phyloP scores from a whole-genome alignment of 257 asterid species.

The Solanum chilense region DNA sequence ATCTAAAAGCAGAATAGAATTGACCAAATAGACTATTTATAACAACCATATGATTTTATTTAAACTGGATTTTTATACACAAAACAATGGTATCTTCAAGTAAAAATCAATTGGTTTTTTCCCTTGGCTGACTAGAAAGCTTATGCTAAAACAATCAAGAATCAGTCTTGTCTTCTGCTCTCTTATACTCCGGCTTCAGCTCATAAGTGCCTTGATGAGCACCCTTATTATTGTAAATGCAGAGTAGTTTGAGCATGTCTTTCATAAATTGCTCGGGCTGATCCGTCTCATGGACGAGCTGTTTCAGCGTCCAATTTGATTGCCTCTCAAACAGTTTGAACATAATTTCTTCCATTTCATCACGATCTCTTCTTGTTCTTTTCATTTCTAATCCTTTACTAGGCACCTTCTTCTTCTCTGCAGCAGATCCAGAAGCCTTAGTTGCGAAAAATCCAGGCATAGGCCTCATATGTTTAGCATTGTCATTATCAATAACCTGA shows the following conservation, averaged over 20 bases:
- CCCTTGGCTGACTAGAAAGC: neutral
- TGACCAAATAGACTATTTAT: neutral
- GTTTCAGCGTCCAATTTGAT: constrained; percentile 83
- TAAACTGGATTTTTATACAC: neutral
- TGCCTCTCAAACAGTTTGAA: constrained; percentile 90
- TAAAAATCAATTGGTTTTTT: neutral
- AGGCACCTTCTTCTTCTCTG: constrained; percentile 56
- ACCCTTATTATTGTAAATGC: constrained; percentile 82
- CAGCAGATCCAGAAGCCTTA: constrained; percentile 29
- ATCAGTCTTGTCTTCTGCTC: constrained; percentile 34
- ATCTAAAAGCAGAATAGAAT: neutral
- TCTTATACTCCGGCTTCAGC: constrained; percentile 81
- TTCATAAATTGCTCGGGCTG: constrained; percentile 98
- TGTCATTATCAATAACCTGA: constrained; percentile 67
- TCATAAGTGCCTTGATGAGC: constrained; percentile 85
- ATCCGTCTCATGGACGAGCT: constrained; percentile 74
- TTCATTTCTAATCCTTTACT: constrained; percentile 59
- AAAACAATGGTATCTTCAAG: neutral
- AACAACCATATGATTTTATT: neutral
- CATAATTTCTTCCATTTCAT: constrained; percentile 88
- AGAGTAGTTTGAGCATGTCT: constrained; percentile 78
- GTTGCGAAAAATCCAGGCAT: constrained; percentile 54
- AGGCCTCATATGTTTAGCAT: constrained; percentile 66
- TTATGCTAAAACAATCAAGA: neutral
- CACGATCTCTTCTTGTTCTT: constrained; percentile 75